Evolutionary conservation across 768 basidiomycete species (phyloP).

Genomic region (Pleurotus sapidus): DNA sequence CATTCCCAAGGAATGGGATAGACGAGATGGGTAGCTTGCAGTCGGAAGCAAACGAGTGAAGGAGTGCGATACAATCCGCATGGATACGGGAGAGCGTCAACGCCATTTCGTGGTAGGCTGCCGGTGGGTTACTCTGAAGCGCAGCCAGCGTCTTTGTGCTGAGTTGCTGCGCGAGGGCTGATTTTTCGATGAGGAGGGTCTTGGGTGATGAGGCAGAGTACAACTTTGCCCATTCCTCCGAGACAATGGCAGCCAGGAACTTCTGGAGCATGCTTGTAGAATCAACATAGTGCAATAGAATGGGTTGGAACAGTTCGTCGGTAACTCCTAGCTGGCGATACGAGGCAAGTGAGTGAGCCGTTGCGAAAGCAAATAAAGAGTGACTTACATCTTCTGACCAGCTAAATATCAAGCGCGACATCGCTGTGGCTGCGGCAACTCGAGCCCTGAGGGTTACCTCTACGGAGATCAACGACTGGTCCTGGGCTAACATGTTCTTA

Average conservation of each 20-base stretch:
- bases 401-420: constrained; percentile 64
- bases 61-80: constrained; percentile 71
- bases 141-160: constrained; percentile 64
- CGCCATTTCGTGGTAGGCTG: constrained; percentile 90
- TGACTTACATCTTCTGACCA: constrained; percentile 63
- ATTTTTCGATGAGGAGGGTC: constrained; percentile 48
- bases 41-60: constrained; percentile 82
- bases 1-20: constrained; percentile 75
- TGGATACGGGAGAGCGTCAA: constrained; percentile 78
- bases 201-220: constrained; percentile 31
- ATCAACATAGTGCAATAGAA: constrained; percentile 75
- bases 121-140: constrained; percentile 73
- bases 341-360: background rate
- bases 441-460: constrained; percentile 81
- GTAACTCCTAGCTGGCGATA: constrained; percentile 31
- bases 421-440: constrained; percentile 71
- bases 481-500: constrained; percentile 92
- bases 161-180: constrained; percentile 63
- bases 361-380: background rate
- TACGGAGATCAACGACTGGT: constrained; percentile 74
- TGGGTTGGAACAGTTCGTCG: constrained; percentile 70
- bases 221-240: constrained; percentile 88
- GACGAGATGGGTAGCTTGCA: constrained; percentile 81
- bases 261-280: constrained; percentile 93
- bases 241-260: constrained; percentile 77